These are phyloP conservation scores for Licmophora abbreviata DNA, from an alignment of 108 stramenopile genomes.

Conservation along the genomic window DNA sequence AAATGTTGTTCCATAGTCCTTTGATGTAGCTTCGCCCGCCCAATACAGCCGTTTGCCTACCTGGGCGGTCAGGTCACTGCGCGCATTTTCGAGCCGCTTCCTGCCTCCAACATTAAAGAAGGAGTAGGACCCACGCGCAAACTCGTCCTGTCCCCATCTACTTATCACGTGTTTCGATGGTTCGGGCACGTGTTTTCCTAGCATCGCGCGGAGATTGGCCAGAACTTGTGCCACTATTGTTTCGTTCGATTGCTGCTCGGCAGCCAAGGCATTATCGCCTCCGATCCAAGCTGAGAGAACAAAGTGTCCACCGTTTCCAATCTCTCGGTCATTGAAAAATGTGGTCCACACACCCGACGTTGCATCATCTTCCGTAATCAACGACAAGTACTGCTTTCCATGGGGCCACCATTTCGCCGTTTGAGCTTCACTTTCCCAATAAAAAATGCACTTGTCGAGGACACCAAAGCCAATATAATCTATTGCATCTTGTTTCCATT, in stretches of 20 bases:
- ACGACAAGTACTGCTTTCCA: constrained; percentile 10
- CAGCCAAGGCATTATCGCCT: constrained; percentile 9
- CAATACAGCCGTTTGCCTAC: constrained; percentile 15
- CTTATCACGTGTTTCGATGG: constrained; percentile 24
- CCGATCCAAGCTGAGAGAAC: constrained; percentile 12
- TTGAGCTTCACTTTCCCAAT: constrained; percentile 17
- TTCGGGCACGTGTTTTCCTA: constrained; percentile 15
- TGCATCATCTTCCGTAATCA: constrained; percentile 14
- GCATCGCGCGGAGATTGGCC: constrained; percentile 18
- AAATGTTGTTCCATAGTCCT: constrained; percentile 11
- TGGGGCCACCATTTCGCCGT: constrained; percentile 16
- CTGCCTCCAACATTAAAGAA: constrained; percentile 8
- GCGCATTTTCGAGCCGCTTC: neutral
- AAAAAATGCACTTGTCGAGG: constrained; percentile 39
- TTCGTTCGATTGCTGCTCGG: constrained; percentile 19
- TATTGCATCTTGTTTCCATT: constrained; percentile 41
- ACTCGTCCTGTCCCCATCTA: constrained; percentile 27
- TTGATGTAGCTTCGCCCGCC: constrained; percentile 27
- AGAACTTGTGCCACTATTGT: constrained; percentile 19
- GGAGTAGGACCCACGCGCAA: constrained; percentile 21
- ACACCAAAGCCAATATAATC: constrained; percentile 40
- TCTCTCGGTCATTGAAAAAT: constrained; percentile 13
- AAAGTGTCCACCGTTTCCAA: constrained; percentile 8
- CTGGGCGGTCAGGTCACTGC: neutral
- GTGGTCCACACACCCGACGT: constrained; percentile 14